Evolutionary conservation across 2,329 filamentous ascomycete species (phyloP).

Genomic region (Cryphonectria japonica): DNA sequence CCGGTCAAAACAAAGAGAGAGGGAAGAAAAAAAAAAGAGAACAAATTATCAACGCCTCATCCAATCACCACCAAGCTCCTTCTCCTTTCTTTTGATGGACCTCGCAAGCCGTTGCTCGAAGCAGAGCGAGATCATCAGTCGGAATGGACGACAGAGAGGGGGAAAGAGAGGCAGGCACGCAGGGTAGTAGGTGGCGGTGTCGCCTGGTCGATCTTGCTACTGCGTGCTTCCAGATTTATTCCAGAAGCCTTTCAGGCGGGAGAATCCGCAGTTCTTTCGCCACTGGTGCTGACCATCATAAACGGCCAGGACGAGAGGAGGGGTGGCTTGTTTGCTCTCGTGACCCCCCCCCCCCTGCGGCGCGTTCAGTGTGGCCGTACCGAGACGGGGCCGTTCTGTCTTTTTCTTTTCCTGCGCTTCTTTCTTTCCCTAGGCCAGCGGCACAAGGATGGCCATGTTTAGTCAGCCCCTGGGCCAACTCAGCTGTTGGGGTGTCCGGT

Average conservation of each 20-base stretch:
- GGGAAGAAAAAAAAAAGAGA: neutral
- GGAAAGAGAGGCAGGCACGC: neutral
- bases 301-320: neutral
- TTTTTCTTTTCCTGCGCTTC: too few relatives aligned
- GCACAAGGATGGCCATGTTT: neutral
- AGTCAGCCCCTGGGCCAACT: neutral
- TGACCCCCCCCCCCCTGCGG: neutral
- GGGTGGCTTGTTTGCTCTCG: neutral
- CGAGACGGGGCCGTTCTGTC: neutral
- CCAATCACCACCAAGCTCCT: too few relatives aligned
- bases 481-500: neutral
- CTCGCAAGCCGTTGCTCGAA: constrained; percentile 1
- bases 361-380: neutral
- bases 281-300: constrained; percentile 23
- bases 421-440: neutral
- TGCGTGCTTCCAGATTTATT: constrained; percentile 22
- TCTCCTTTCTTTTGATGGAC: neutral
- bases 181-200: neutral
- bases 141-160: neutral
- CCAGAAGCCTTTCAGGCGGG: constrained; percentile 21
- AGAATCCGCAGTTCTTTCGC: constrained; percentile 25
- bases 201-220: neutral
- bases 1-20: neutral
- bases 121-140: neutral
- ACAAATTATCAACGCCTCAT: too few relatives aligned